Conservation (phyloP, 2,329 filamentous ascomycete species). For the Cytospora mali region DNA sequence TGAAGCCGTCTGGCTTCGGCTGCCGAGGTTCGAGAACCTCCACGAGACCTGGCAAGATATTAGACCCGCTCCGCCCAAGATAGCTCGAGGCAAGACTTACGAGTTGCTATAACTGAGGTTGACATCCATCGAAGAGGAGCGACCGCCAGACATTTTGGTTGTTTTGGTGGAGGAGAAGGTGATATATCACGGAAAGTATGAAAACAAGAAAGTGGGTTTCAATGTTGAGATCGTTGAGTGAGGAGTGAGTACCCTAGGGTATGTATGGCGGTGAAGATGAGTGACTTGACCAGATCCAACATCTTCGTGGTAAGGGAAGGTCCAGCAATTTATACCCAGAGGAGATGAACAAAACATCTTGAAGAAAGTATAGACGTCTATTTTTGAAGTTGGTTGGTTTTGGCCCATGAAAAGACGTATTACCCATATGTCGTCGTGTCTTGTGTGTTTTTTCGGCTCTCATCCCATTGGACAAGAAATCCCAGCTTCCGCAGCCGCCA, state of each 20-base stretch:
- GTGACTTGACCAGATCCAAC: background rate
- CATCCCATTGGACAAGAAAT: background rate
- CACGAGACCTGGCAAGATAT: background rate
- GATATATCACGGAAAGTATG: background rate
- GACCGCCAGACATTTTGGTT: slow-evolving; percentile 7
- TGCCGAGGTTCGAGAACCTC: background rate
- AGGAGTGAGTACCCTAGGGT: no score
- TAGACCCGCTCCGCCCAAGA: background rate
- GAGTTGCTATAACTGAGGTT: background rate
- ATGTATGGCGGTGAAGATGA: background rate
- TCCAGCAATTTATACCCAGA: background rate
- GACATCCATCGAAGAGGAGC: slow-evolving; percentile 18
- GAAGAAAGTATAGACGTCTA: background rate
- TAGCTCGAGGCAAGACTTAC: background rate
- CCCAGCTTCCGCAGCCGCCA: background rate
- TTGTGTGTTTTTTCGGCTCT: background rate
- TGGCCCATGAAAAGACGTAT: background rate
- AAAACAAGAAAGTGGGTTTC: background rate
- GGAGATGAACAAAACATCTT: background rate
- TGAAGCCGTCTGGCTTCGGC: slow-evolving; percentile 4
- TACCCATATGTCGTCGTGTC: background rate
- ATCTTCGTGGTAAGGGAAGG: background rate
- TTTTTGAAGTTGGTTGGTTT: background rate
- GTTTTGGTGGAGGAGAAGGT: background rate
- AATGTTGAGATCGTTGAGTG: background rate